Evolutionary conservation across 2,329 filamentous ascomycete species (phyloP).

Genomic region (Fusarium sp.): DNA sequence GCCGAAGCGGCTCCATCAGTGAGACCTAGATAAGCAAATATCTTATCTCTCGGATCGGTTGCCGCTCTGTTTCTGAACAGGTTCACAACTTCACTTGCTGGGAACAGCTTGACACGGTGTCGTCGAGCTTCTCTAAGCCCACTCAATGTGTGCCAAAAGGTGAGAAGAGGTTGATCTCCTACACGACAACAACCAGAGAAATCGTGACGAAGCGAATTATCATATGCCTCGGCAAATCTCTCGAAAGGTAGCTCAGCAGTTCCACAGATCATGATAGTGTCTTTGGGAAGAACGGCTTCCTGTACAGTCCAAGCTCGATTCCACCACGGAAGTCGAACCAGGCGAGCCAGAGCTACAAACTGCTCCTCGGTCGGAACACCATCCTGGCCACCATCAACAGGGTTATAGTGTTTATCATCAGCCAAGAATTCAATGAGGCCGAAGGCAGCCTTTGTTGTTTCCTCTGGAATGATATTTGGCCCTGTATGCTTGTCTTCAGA

Average conservation of each 20-base stretch:
- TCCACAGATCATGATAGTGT: not conserved
- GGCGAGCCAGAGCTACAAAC: not conserved
- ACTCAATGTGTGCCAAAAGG: not conserved
- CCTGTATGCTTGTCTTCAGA: not conserved
- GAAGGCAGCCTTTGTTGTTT: not conserved
- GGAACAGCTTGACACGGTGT: too few relatives aligned
- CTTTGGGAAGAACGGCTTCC: not conserved
- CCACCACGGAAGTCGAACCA: not conserved
- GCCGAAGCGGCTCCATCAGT: fast-evolving
- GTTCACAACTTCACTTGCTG: not conserved
- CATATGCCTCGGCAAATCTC: not conserved
- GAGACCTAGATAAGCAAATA: not conserved
- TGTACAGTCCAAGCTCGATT: not conserved
- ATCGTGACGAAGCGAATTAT: not conserved
- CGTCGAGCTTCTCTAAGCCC: too few relatives aligned
- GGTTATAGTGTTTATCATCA: not conserved
- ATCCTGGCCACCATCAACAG: not conserved
- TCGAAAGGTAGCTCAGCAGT: not conserved
- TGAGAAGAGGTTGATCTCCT: not conserved
- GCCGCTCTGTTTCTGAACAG: not conserved
- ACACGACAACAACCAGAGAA: not conserved
- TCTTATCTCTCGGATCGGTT: not conserved
- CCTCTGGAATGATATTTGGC: not conserved
- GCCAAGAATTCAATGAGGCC: not conserved
- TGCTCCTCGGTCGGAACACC: not conserved